Evolutionary conservation across 2,329 filamentous ascomycete genomes (phyloP), one percentile per base, ranked within the genome.

Genomic region (Fonsecaea pedrosoi): DNA sequence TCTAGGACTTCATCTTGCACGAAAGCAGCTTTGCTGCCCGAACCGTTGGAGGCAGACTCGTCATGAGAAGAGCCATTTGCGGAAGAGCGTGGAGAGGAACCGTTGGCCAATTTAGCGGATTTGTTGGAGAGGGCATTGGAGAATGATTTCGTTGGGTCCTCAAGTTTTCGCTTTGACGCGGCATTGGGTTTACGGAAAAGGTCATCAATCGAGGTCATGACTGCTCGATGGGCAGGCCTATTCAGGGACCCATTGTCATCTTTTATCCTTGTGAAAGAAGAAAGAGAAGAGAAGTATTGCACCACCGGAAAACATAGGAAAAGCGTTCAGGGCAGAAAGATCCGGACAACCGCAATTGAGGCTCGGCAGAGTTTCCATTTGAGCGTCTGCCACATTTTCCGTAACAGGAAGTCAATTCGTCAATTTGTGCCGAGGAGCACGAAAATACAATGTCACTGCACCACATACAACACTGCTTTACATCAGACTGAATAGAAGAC

Each of bases 1-100:
- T 82, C 82, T 42, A 63, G 63, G 12, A 50, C 42, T 54, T 73
- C 70, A 54, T 72, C 71, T 61, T 70, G 60, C 8, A 69, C 70
- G 13, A 63, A 66, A 34, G 67, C 65, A 38, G 61, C n/a, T 53
- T 67, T 70, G 50, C 64, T 60, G 12, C 50, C 54, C 13, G 64
- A 68, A 6, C 38, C 42, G 42, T 65, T 62, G 57, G 67, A 54
- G 50, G 54, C 18, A 25, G 53, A 57, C 6, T 55, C 37, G 32
- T 66, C 66, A 25, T 63, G 60, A 18, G 18, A 50, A 7, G 56
- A 53, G 53, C 61, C 66, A 40, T 67, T 67, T 55, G 50, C 58
- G 18, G 62, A 64, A 35, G 42, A 59, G 38, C 64, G 64, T n/a
- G 72, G 69, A 45, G 72, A 71, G 40, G 70, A 71, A 18, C 67